Evolutionary conservation across 2,329 filamentous ascomycete genomes (phyloP), one percentile per base, ranked within the genome.

Genomic region (Fusarium pseudoanthophilum): DNA sequence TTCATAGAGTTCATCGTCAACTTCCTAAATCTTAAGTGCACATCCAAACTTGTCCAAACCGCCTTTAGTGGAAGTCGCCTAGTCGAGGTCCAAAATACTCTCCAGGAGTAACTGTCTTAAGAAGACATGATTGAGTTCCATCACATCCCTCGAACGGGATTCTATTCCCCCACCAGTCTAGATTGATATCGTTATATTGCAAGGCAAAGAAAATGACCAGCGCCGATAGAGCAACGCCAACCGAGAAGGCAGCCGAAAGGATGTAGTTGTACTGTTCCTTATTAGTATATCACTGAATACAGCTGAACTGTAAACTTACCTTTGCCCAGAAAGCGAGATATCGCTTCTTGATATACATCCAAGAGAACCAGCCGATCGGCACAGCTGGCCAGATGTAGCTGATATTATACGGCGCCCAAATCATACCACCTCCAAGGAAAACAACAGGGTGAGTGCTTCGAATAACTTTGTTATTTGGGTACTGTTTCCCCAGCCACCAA

Each of bases 291-390:
- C 9, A 26, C 4, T 3, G 18, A 16, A 32, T 8, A 10, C 20
- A 15, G 7, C n/a, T 24, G 8, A 6, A 5, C 2, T 14, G 7
- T 26, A 15, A 11, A 68, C 75, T 39, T 71, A 78, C 80, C 76
- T 87, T 87, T 64, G 84, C 83, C 86, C 87, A 88, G 71, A 87
- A 84, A 7, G 78, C 82, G 32, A 86, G 80, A 73, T 83, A 85
- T 16, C 85, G 81, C 28, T 77, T 77, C 73, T 83, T 85, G 67
- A 86, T 75, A 73, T 83, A 88, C 32, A 87, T 78, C 84, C 86
- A 87, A 9, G 84, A 86, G 39, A 85, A 69, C 78, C 80, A 86
- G 9, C 84, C 85, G 20, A 88, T 80, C 7, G 84, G 85, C 5
- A 88, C 83, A 36, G 83, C 82, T 7, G 84, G 85, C 81, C 83